Base-by-base conservation (phyloP, 148 eudicot species). In the Vaccinium corymbosum region DNA sequence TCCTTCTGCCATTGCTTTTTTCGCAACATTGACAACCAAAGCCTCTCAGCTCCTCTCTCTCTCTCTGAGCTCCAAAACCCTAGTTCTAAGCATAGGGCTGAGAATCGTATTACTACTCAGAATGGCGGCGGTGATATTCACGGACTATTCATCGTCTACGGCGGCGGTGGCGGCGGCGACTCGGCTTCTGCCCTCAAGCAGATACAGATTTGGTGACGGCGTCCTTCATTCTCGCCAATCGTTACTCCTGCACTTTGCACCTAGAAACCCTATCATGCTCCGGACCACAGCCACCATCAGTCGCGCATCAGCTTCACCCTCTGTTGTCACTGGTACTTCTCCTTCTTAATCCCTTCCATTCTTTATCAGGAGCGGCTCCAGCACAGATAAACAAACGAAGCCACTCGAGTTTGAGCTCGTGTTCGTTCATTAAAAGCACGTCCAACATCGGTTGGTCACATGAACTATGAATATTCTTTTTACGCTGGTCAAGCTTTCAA, bases 81-180 rank as follows among this genome's bases (percentile, higher is more conserved):
- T 68, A 84, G n/a, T 25, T 13, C 49, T 66, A 78, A 78, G 75
- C 82, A 84, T 84, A 84, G 86, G 66, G 57, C 25, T 79, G 27
- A 80, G 55, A 84, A 22, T 80, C 32, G 19, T 70, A 25, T 79
- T 25, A 53, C 80, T 32, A 42, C 46, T 42, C 12, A 6, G 48
- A 88, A 91, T 90, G 92, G 89, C 89, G 4, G 84, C 92, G 27
- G 88, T 88, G 91, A 82, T 85, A 11, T 84, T 89, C 87, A 62
- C 84, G 17, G 88, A 90, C 51, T 89, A 90, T 86, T 89, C 92
- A 55, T 87, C 92, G 5, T 87, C 90, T 4, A 81, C 94, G 56
- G 85, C 92, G 48, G 87, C 76, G 46, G 86, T 50, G 78, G 49
- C 76, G 49, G 48, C 19, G 49, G 46, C 6, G 46, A 46, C 88